Evolutionary conservation across 148 eudicot species (phyloP).

Genomic region (Limonium bicolor): DNA sequence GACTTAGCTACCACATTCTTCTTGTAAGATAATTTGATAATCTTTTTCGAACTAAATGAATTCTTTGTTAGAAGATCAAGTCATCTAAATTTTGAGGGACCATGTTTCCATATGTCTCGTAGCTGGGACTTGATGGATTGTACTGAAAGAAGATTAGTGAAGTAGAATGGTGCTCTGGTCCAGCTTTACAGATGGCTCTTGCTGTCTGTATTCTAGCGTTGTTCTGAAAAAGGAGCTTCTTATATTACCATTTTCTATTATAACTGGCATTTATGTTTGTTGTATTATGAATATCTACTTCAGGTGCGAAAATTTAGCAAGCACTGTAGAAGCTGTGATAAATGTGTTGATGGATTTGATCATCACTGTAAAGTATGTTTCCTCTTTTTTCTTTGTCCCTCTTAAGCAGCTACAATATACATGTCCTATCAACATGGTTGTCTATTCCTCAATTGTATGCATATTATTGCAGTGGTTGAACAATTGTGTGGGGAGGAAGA

Average conservation of each 20-base stretch:
- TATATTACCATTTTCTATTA: not conserved
- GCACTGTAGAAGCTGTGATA: constrained; percentile 98
- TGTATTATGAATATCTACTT: too few relatives aligned
- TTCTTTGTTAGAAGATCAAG: too few relatives aligned
- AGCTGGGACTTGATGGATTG: too few relatives aligned
- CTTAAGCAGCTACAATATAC: too few relatives aligned
- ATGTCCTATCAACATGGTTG: constrained; percentile 3
- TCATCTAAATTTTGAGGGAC: too few relatives aligned
- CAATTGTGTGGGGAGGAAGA: constrained; percentile 92
- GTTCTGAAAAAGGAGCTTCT: not conserved
- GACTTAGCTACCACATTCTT: too few relatives aligned
- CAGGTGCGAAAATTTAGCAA: constrained; percentile 98
- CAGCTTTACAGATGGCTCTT: not conserved
- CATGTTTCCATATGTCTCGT: too few relatives aligned
- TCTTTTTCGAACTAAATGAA: too few relatives aligned
- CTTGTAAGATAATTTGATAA: too few relatives aligned
- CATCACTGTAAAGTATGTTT: constrained; percentile 90
- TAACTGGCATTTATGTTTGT: too few relatives aligned
- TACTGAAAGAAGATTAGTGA: too few relatives aligned
- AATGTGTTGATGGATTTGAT: constrained; percentile 98
- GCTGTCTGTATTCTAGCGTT: constrained; percentile 1
- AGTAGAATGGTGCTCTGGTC: not conserved
- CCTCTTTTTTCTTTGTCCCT: not conserved
- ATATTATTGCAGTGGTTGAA: constrained; percentile 70
- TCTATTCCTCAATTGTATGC: not conserved